Percentiles rank a stretch among this genome's conserved stretches.
phyloP scores from a whole-genome alignment of 768 basidiomycete genomes.

The Suillus subluteus region DNA sequence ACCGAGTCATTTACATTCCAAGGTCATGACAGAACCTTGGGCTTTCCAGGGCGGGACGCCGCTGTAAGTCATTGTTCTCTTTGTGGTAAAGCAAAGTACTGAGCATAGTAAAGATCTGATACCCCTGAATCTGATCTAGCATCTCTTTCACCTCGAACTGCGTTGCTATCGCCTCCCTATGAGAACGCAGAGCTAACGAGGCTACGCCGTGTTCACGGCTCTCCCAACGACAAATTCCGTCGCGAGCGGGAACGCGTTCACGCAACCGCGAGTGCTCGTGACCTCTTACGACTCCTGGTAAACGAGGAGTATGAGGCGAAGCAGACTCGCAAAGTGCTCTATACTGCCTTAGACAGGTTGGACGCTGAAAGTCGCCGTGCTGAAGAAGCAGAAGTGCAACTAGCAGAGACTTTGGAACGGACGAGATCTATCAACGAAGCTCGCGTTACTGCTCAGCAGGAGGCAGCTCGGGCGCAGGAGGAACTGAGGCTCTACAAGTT shows the following conservation, averaged over 20 bases:
- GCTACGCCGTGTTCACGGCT: slow-evolving; percentile 23
- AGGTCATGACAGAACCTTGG: slow-evolving; percentile 34
- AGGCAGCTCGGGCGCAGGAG: slow-evolving; percentile 39
- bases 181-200: slow-evolving; percentile 15
- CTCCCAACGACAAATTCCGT: slow-evolving; percentile 37
- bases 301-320: slow-evolving; percentile 44
- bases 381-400: slow-evolving; percentile 36
- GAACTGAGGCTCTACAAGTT: slow-evolving; percentile 61
- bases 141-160: slow-evolving; percentile 33
- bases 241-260: slow-evolving; percentile 39
- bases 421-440: slow-evolving; percentile 37
- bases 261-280: slow-evolving; percentile 30
- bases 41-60: slow-evolving; percentile 15
- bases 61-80: slow-evolving; percentile 23
- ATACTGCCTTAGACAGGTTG: slow-evolving; percentile 41
- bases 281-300: slow-evolving; percentile 39
- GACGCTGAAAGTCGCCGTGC: slow-evolving; percentile 42
- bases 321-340: slow-evolving; percentile 42
- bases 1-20: not conserved
- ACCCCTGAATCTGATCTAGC: slow-evolving; percentile 30
- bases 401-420: slow-evolving; percentile 34
- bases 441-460: slow-evolving; percentile 32
- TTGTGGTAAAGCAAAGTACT: slow-evolving; percentile 1
- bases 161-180: slow-evolving; percentile 32
- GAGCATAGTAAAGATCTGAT: slow-evolving; percentile 17